Evolutionary conservation across 2,329 filamentous ascomycete species (phyloP), one percentile per base, ranked within the genome.

Genomic region (Penicillium brevicompactum): DNA sequence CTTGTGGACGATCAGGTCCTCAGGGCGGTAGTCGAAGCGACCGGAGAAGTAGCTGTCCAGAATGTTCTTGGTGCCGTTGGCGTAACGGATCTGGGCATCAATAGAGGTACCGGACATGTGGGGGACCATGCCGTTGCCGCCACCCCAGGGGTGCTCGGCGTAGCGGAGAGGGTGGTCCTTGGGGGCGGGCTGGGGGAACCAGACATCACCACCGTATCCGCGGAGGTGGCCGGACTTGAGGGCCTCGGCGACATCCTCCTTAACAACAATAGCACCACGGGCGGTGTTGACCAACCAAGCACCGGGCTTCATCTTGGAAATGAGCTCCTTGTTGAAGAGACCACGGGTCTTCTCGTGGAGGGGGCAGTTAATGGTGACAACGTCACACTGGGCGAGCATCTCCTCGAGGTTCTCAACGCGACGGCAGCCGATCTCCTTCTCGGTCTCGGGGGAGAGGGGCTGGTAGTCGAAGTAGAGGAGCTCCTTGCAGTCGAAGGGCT

Each of bases 381-480:
- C 85, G 68, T 97, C 94, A 76, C 93, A 97, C 83, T 96, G 91
- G 40, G 85, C 83, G 60, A 99, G 80, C 87, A 99, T 88, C 77
- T 97, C 93, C 84, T 97, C 92, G 70, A 99, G 87, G 70, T 76
- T 84, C 46, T 93, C 89, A 57, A 97, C 92, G 60, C 94, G 87
- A 70, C 91, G 86, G 85, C 88, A 92, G 76, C 93, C 93, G 79
- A 97, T 97, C 83, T 97, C 93, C 79, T 89, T 87, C 86, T 97
- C 92, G 69, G 87, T 83, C 82, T 96, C 92, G 58, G 91, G 72
- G 58, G 80, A 83, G 63, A 99, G 84, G 49, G 93, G 92, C 85
- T 99, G 94, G 89, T 99, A 99, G 82, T 99, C 94, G 76, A 90
- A 97, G 90, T 99, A 99, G 62, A 97, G 86, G 48, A 99, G 86